Evolutionary conservation across 73 alveolate genomes (phyloP), one percentile per base, ranked within the genome.

Genomic region (Paramecium octaurelia): DNA sequence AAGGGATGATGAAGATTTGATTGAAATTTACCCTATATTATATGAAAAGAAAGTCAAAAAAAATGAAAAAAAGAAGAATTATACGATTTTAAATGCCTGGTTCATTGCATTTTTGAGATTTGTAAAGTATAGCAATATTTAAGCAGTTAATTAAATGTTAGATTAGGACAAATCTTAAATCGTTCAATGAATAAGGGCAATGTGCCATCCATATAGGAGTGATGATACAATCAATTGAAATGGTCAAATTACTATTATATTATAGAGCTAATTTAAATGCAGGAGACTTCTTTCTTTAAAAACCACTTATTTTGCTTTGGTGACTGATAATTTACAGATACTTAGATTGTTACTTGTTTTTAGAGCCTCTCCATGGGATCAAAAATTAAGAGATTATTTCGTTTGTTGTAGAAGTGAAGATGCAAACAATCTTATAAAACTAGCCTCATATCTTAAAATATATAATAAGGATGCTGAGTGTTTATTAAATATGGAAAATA

Each of bases 311-410:
- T 80, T 80, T 29, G 76, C 76, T 27, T 24, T 80, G 29, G 42
- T 80, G 7, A 40, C 48, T 44, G 77, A 80, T 46, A 20, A 80
- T 42, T 2, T 80, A 7, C 16, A 44, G 6, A 40, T 80, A 16
- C 21, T 80, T 23, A 44, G 57, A 43, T 48, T 80, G 10, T 46
- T 80, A 80, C 42, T 80, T 10, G 27, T 76, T 21, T 80, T 35
- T 80, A 43, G 58, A 43, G 91, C 91, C 0, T 23, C 76, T 6
- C 73, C 76, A 31, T 80, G 91, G 91, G 91, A 80, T 80, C 9
- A 9, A 12, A 27, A 44, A 23, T 31, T 27, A 43, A 80, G 50
- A 80, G 91, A 80, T 35, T 80, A 44, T 35, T 80, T 80, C 18
- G 21, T 64, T 18, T 21, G n/a, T 35, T 80, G 76, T 48, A 23